Evolutionary conservation across 2,329 filamentous ascomycete genomes (phyloP), one percentile per base, ranked within the genome.

Genomic region (Alternaria sp.): DNA sequence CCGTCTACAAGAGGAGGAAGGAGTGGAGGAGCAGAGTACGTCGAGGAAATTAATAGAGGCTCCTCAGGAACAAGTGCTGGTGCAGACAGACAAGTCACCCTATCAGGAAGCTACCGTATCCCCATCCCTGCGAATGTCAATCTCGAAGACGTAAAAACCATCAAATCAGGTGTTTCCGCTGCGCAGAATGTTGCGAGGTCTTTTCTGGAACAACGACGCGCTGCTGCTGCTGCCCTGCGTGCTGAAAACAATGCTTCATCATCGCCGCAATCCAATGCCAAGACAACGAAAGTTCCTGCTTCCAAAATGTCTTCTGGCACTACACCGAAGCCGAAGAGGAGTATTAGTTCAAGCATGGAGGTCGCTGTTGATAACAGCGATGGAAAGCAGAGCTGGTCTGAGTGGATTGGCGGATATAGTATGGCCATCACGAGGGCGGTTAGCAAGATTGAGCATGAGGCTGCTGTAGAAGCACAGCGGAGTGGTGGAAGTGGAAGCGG

Each of bases 351-450:
- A 6, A 67, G 57, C 3, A 41, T 67, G 54, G 68, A 71, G n/a
- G 59, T 69, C 7, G 55, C 51, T 3, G 64, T 56, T 2, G 67
- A 68, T 5, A 54, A 59, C 5, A 63, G 52, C 4, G 64, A 56
- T 1, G 67, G 67, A 0, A 72, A 73, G 51, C 65, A 75, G 65
- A 71, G 71, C 34, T 78, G 76, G 76, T 62, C 73, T 7, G 76
- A 78, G 51, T 78, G 75, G 75, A 76, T 78, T 51, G 76, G 76
- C 0, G 76, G 75, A 16, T 78, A 78, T 53, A 78, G 75, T 49
- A 62, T 78, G 60, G 75, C 75, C 9, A 76, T 78, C 46, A 70
- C 71, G 18, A 54, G 73, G 41, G 75, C 73, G n/a, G 73, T 78
- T 9, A 75, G 72, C 51, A 78, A 64, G 51, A 76, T 78, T 38